phyloP scores from a whole-genome alignment of 2,329 filamentous ascomycete species.

The Fusarium piperis region DNA sequence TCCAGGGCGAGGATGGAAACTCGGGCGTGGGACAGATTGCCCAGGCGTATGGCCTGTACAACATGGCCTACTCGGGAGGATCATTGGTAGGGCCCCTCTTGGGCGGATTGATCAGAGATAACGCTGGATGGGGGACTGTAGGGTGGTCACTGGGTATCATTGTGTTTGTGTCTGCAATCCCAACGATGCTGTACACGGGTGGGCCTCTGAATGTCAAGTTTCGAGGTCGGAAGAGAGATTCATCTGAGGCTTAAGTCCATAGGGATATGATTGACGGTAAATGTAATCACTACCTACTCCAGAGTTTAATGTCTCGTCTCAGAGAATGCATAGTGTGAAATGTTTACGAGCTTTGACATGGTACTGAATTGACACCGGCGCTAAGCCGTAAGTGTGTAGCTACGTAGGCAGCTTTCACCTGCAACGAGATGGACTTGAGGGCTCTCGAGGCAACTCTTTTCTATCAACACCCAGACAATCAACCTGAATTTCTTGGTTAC shows the following conservation, averaged over 20 bases:
- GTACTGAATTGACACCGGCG: not conserved
- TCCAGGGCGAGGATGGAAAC: slow-evolving; percentile 36
- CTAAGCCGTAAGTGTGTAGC: slow-evolving; percentile 30
- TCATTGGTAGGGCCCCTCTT: slow-evolving; percentile 47
- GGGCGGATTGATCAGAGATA: slow-evolving; percentile 48
- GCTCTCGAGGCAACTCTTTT: not conserved
- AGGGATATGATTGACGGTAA: not conserved
- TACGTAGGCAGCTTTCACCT: slow-evolving; percentile 18
- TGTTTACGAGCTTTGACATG: not conserved
- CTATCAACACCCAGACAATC: not conserved
- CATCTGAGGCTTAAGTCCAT: not conserved
- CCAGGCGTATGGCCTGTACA: slow-evolving; percentile 49
- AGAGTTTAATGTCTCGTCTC: not conserved
- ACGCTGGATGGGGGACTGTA: slow-evolving; percentile 46
- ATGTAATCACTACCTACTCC: not conserved
- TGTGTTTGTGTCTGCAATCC: slow-evolving; percentile 41
- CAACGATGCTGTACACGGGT: slow-evolving; percentile 44
- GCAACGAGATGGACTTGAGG: not conserved
- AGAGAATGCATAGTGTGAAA: not conserved
- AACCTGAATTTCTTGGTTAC: not conserved
- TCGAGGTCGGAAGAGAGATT: slow-evolving; percentile 37
- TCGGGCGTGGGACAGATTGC: slow-evolving; percentile 44
- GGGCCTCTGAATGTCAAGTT: slow-evolving; percentile 35
- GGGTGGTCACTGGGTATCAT: slow-evolving; percentile 46
- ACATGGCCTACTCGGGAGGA: slow-evolving; percentile 48